Conservation (phyloP, 139 green algal species). For the Micromonas pusilla region DNA sequence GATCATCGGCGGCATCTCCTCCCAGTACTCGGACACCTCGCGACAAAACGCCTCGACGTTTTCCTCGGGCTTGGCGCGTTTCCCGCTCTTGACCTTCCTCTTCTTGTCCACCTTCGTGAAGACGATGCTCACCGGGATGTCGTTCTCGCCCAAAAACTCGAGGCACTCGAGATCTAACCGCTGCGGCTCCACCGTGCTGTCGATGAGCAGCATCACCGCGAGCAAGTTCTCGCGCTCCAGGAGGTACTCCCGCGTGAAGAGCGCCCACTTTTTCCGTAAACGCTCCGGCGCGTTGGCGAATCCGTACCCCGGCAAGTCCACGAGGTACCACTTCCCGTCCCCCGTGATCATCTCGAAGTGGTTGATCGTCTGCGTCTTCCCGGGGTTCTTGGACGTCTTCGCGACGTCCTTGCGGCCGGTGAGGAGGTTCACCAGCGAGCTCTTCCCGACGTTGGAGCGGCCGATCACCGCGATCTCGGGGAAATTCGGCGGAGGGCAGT, state of each 20-base stretch:
- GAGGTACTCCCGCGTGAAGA: conserved; percentile 81
- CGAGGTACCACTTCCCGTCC: conserved; percentile 81
- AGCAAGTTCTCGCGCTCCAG: conserved; percentile 55
- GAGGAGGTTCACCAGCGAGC: conserved; percentile 87
- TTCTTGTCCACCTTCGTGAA: conserved; percentile 53
- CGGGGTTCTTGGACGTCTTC: conserved; percentile 80
- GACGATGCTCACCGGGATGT: conserved; percentile 69
- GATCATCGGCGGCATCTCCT: conserved; percentile 21
- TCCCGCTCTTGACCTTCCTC: conserved; percentile 11
- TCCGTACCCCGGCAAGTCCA: conserved; percentile 88
- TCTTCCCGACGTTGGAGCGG: conserved; percentile 92
- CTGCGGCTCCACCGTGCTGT: conserved; percentile 69
- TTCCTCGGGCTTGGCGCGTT: conserved; percentile 9
- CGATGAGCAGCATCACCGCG: conserved; percentile 73
- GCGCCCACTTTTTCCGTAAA: conserved; percentile 52
- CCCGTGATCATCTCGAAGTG: conserved; percentile 73
- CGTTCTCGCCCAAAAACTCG: conserved; percentile 56
- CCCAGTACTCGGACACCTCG: conserved; percentile 7
- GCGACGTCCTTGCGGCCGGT: conserved; percentile 66
- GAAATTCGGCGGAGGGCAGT: conserved; percentile 4
- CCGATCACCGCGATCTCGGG: conserved; percentile 92
- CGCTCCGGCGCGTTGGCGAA: conserved; percentile 47
- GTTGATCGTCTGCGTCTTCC: conserved; percentile 89
- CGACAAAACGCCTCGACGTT: conserved; percentile 12
- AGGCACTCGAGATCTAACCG: conserved; percentile 64